Base-by-base conservation (phyloP, 306 rosid genomes). In the Morella rubra region DNA sequence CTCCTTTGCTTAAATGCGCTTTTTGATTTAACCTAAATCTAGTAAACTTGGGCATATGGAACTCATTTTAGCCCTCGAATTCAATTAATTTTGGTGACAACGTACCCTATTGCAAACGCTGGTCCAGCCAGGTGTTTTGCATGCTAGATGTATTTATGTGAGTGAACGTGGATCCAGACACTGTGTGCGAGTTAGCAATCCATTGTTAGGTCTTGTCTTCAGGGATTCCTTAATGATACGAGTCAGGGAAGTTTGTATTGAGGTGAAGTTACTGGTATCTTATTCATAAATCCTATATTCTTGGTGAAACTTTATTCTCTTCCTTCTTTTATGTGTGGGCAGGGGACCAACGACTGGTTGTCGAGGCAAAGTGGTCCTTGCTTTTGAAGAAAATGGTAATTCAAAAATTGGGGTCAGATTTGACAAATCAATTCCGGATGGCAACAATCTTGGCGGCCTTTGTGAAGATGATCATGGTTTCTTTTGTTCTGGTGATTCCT, bases 361-460 rank as follows among this genome's bases (percentile, higher is more conserved):
- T 73, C 86, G 92, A 62, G 99, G 99, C 42, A 91, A 84, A 87
- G 92, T 96, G 86, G 76, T 92, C 68, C 98, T 92, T 80, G 79
- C 96, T 81, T 96, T 96, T 84, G 99, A 93, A 87, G 96, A 90
- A 65, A 95, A 95, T 49, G 88, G 86, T 49, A 85, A 86, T 60
- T 89, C 99, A 16, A 96, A 96, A 89, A 85, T 96, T 85, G 99
- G 99, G 65, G 99, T 96, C 85, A 81, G 98, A 82, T 96, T 96
- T 86, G 99, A 96, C 66, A 91, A 93, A 81, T 84, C 97, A 59
- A 89, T 96, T 83, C 96, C 87, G 47, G 98, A 92, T 86, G 99
- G 99, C 49, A 96, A 89, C 79, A 89, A 96, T 86, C 97, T 96
- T 58, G 99, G 99, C 58, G 99, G 99, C 55, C 88, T 77, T 75